Base-by-base conservation (phyloP, 2,329 filamentous ascomycete species). In the Monosporascus sp. region DNA sequence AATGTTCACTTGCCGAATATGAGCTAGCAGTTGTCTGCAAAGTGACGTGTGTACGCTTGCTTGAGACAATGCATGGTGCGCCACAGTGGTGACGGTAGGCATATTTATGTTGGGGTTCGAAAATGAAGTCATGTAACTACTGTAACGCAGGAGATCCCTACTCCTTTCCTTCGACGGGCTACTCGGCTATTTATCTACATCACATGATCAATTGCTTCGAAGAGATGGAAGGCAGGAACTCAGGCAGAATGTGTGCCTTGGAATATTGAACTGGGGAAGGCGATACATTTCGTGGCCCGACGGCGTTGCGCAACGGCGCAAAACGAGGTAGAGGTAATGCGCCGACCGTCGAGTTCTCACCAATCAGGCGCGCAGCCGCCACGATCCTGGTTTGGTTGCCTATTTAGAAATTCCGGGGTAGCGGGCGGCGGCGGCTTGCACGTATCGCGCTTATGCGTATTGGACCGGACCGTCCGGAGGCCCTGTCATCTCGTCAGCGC, bases 11-110 rank as follows among this genome's bases (percentile, higher is more conserved):
- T 51, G 44, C 46, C 34, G 48, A 27, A 22, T 19, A 26, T 59
- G 8, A 54, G 48, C 27, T 40, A 47, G 7, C 16, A 48, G 43
- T 11, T 38, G 20, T 19, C 37, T 22, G 20, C 36, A 34, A 34
- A 34, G 16, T 26, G n/a, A 46, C 20, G 9, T 27, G 20, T 17
- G 20, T 17, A 9, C 31, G 55, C 64, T 52, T 65, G 66, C 66
- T 67, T 69, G 19, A 69, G 57, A 7, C 66, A 58, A 52, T 67
- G 65, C 17, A 67, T 63, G 4, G 63, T 58, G 24, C 58, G 53
- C 65, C 65, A 68, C 2, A 55, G 31, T 5, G 9, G 31, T 34
- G 11, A 14, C 11, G 31, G 31, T 34, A 34, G 31, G 5, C 11
- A 34, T 5, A 34, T 9, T 34, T 14, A 34, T 5, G 11, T 34